Conservation (phyloP, 2,329 filamentous ascomycete genomes). For the Pestalotiopsis sp. region DNA sequence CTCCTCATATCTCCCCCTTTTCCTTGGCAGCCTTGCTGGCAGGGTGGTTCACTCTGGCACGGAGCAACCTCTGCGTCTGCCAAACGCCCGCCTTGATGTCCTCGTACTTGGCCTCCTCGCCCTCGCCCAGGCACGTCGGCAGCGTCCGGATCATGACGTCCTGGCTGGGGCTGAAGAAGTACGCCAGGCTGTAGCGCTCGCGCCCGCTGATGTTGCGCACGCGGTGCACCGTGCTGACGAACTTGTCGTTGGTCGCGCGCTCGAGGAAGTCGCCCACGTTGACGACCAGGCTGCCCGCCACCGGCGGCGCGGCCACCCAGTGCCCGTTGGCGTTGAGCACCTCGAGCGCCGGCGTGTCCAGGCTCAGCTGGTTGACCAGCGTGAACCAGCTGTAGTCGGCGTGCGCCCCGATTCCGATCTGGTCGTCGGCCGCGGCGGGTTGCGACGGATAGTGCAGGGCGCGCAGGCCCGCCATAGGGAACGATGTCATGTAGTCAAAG, state of each 20-base stretch:
- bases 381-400: constrained; percentile 50
- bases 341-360: constrained; percentile 45
- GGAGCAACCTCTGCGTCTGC: constrained; percentile 15
- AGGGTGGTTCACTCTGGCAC: constrained; percentile 15
- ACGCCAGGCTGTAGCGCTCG: constrained; percentile 45
- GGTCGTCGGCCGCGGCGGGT: constrained; percentile 16
- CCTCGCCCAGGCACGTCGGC: constrained; percentile 13
- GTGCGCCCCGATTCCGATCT: constrained; percentile 39
- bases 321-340: constrained; percentile 42
- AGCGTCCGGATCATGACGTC: constrained; percentile 40
- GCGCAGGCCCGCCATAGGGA: constrained; percentile 45
- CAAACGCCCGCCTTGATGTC: constrained; percentile 14
- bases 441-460: constrained; percentile 45
- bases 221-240: constrained; percentile 47
- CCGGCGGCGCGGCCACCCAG: constrained; percentile 43
- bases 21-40: constrained; percentile 16
- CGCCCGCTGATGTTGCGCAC: constrained; percentile 34
- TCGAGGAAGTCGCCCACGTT: constrained; percentile 48
- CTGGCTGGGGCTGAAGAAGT: constrained; percentile 50
- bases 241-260: constrained; percentile 40
- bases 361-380: constrained; percentile 45
- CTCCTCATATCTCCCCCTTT: constrained; percentile 14
- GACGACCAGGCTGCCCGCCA: constrained; percentile 43
- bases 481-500: constrained; percentile 41
- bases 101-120: constrained; percentile 14